Evolutionary conservation across 164 flowering plant species (phyloP), one percentile per base, ranked within the genome.

Genomic region (Annona squamosa): DNA sequence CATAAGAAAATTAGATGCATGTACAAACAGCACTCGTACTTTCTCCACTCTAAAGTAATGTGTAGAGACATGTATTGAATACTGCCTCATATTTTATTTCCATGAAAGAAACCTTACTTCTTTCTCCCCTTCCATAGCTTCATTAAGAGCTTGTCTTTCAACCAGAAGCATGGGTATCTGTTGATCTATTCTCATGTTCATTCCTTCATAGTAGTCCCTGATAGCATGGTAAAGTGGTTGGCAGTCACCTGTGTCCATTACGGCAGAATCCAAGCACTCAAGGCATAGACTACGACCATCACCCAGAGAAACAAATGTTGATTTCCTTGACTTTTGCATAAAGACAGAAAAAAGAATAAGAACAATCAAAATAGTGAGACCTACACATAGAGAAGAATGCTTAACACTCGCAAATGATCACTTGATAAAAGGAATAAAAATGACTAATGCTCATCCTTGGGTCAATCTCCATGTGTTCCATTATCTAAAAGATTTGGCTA

Each of bases 81-180:
- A 10, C 13, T 2, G 59, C 10, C 59, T 52, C 9, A 9, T 5
- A 52, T 52, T 9, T 9, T 6, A 46, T 69, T 45, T 3, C 26
- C 26, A 47, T 63, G 5, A 70, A 26, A 43, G 16, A 45, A 47
- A 26, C 42, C 76, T 86, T 90, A 94, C 98, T 85, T 82, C 86
- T 63, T 91, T 94, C 82, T 94, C 98, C 63, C 97, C 95, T 63
- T 88, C 93, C 76, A 91, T 84, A 52, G 99, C 99, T 81, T 94
- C 99, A 77, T 93, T 93, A 42, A 93, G 96, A 7, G 98, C 94
- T 64, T 90, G 91, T 83, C 98, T 87, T 83, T 90, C 94, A 77
- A 93, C 98, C 67, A 93, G 81, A 79, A 93, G 94, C 93, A 93
- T 90, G 57, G 98, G 97, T 75, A 94, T 88, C 75, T 91, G 91